A percentile compares a stretch with the other conserved stretches of the same genome.
phyloP scores from a whole-genome alignment of 371 early-diverging fungal species.

The Apophysomyces variabilis region DNA sequence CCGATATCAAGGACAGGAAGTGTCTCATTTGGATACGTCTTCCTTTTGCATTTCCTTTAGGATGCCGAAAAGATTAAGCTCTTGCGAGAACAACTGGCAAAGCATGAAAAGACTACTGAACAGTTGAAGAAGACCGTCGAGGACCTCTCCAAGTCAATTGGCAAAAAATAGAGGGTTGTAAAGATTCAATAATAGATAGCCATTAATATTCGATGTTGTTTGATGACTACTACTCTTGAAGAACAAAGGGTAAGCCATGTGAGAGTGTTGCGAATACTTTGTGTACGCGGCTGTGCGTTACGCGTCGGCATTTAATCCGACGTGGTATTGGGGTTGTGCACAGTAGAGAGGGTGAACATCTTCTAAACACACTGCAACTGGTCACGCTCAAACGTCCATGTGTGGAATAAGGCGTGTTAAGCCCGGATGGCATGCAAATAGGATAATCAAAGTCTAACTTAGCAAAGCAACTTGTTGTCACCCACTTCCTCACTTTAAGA shows the following conservation, averaged over 20 bases:
- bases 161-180: slow-evolving; percentile 3
- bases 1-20: background rate
- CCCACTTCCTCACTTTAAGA: too few relatives aligned
- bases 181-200: background rate
- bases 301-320: background rate
- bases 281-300: background rate
- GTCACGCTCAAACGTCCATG: too few relatives aligned
- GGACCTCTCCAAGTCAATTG: slow-evolving; percentile 3
- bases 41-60: background rate
- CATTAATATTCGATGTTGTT: background rate
- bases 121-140: slow-evolving; percentile 4
- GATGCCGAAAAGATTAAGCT: background rate
- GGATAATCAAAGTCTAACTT: too few relatives aligned
- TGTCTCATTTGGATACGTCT: too few relatives aligned
- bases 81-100: background rate
- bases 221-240: background rate
- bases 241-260: background rate
- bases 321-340: background rate
- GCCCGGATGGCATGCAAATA: too few relatives aligned
- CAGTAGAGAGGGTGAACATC: background rate
- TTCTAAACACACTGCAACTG: too few relatives aligned
- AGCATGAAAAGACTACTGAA: background rate
- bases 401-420: too few relatives aligned
- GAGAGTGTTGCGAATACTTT: background rate
- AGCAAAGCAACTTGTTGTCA: too few relatives aligned